These are phyloP conservation scores for Pythium pectinolyticum DNA, from an alignment of 352 stramenopile genomes.

Conservation along the genomic window DNA sequence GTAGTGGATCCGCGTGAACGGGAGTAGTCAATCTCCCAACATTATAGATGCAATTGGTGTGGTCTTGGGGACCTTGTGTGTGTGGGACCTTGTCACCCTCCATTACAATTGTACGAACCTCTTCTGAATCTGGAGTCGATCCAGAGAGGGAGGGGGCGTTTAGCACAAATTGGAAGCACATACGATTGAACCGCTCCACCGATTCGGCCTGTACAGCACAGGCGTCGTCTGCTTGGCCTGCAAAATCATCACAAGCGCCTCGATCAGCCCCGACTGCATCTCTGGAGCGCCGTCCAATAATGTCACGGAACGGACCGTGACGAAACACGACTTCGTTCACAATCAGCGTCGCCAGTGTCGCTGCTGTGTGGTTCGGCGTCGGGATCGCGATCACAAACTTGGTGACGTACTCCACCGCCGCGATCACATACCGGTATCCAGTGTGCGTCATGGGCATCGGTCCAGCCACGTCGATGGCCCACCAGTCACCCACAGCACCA, in stretches of 20 bases:
- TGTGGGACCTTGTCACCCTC: too few relatives aligned
- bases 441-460: constrained; percentile 8
- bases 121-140: too few relatives aligned
- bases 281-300: constrained; percentile 24
- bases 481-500: constrained; percentile 18
- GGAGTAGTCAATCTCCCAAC: too few relatives aligned
- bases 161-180: too few relatives aligned
- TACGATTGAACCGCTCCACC: too few relatives aligned
- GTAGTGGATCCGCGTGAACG: too few relatives aligned
- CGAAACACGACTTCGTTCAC: constrained; percentile 17
- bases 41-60: too few relatives aligned
- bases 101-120: too few relatives aligned
- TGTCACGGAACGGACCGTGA: constrained; percentile 18
- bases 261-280: background rate
- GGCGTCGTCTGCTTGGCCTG: constrained; percentile 23
- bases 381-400: constrained; percentile 18
- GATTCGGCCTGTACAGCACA: constrained; percentile 23
- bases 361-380: background rate
- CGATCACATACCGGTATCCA: constrained; percentile 18
- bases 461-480: constrained; percentile 17
- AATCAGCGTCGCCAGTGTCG: constrained; percentile 14
- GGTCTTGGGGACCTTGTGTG: too few relatives aligned
- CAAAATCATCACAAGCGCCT: constrained; percentile 12
- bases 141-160: too few relatives aligned
- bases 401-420: constrained; percentile 15